Conservation (phyloP, 148 eudicot genomes). For the Rhododendron molle region DNA sequence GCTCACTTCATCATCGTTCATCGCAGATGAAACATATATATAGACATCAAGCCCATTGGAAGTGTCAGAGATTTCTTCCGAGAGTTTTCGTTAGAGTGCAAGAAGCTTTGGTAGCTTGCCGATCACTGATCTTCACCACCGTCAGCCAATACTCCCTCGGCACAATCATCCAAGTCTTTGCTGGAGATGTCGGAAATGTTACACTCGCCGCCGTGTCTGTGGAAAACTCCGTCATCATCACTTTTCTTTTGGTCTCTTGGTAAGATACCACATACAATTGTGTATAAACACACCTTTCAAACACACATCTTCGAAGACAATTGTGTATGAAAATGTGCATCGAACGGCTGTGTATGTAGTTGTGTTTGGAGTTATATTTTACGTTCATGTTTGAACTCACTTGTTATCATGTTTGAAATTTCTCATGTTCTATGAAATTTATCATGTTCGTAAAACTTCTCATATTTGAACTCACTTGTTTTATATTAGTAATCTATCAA, state of each 20-base stretch:
- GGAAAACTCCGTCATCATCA: conserved; percentile 11
- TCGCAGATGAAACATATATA: not conserved
- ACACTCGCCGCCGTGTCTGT: conserved; percentile 15
- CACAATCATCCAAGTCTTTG: conserved; percentile 14
- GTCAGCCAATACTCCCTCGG: conserved; percentile 17
- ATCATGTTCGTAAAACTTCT: no score
- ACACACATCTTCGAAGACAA: no score
- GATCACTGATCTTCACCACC: conserved; percentile 12
- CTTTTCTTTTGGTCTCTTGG: conserved; percentile 17
- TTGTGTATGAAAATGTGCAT: no score
- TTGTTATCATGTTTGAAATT: no score
- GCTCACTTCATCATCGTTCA: not conserved
- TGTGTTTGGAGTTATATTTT: no score
- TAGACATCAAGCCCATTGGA: not conserved
- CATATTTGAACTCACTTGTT: no score
- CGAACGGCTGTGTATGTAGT: no score
- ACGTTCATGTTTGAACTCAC: no score
- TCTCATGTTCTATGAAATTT: no score
- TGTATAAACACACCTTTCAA: no score
- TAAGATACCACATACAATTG: not conserved
- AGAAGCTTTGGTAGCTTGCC: conserved; percentile 18
- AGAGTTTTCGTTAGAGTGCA: conserved; percentile 3
- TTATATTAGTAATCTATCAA: no score
- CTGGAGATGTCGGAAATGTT: not conserved
- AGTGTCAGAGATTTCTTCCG: conserved; percentile 3